Conservation (phyloP, 768 basidiomycete genomes). For the Dentipellis sp. region DNA sequence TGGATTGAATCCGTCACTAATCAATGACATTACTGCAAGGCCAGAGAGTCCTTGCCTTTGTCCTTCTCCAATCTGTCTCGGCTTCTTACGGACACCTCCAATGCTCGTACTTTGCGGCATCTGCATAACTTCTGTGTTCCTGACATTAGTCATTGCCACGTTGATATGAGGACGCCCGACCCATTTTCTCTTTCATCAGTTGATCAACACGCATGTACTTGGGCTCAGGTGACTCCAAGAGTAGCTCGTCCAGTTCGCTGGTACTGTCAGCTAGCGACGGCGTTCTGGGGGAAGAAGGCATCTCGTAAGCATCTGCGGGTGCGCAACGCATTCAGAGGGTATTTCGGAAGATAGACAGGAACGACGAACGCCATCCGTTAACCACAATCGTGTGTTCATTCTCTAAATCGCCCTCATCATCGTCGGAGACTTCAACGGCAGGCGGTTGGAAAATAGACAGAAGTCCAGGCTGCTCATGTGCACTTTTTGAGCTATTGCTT, state of each 20-base stretch:
- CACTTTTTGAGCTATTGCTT: no score
- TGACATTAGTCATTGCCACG: no score
- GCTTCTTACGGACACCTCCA: neutral
- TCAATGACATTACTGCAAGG: neutral
- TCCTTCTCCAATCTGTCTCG: neutral
- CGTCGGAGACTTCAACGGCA: neutral
- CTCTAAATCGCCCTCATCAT: neutral
- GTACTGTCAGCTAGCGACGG: neutral
- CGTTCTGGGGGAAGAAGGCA: neutral
- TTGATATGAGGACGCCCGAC: neutral
- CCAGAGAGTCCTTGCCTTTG: neutral
- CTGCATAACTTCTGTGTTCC: neutral
- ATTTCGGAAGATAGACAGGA: neutral
- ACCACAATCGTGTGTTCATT: neutral
- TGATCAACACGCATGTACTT: neutral
- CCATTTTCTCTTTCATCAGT: neutral
- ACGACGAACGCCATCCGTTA: conserved; percentile 1
- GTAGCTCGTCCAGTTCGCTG: conserved; percentile 1
- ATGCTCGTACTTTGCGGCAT: neutral
- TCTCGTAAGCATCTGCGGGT: neutral
- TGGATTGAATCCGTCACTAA: neutral
- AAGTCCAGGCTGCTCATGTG: neutral
- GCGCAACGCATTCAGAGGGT: neutral
- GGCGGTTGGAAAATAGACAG: neutral
- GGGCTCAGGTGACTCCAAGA: neutral